Percentiles rank a stretch among this genome's conserved stretches.
phyloP scores from a whole-genome alignment of 2,329 filamentous ascomycete species.

The Fusarium sp. region DNA sequence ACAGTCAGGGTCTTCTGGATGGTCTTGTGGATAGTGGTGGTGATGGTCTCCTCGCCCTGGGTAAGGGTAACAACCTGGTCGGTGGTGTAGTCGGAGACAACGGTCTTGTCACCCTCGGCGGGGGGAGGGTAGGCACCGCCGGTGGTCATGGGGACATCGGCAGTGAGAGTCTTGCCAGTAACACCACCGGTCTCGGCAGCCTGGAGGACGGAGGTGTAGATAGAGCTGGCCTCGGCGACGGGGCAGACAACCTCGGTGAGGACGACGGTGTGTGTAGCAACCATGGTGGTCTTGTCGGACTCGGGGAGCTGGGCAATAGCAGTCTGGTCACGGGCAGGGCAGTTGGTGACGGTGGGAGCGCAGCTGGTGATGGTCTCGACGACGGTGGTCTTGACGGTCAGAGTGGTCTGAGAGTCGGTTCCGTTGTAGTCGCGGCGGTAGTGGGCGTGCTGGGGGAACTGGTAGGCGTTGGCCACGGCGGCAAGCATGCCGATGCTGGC shows the following conservation, averaged over 20 bases:
- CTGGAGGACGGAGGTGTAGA: conserved; percentile 56
- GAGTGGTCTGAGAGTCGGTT: conserved; percentile 53
- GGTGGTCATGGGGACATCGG: conserved; percentile 46
- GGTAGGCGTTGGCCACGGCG: conserved; percentile 58
- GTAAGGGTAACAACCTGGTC: conserved; percentile 54
- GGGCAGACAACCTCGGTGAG: conserved; percentile 61
- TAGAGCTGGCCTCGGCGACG: conserved; percentile 55
- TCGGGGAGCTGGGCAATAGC: conserved; percentile 54
- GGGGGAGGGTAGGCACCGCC: conserved; percentile 53
- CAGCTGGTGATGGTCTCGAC: conserved; percentile 70
- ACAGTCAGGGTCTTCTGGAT: conserved; percentile 55
- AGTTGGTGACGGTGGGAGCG: conserved; percentile 69
- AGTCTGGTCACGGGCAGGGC: conserved; percentile 55
- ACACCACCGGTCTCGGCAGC: conserved; percentile 53
- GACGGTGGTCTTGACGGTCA: conserved; percentile 66
- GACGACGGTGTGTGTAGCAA: conserved; percentile 56
- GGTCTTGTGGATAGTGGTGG: conserved; percentile 60
- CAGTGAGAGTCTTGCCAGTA: conserved; percentile 51
- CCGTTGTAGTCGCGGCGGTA: conserved; percentile 48
- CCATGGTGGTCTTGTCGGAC: conserved; percentile 50
- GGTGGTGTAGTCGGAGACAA: conserved; percentile 49
- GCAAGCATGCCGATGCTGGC: conserved; percentile 60
- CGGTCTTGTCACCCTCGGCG: conserved; percentile 34
- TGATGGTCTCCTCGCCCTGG: conserved; percentile 54
- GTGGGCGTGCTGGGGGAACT: conserved; percentile 52